These are phyloP conservation scores for Penicillium sp. DNA, from an alignment of 2,329 filamentous ascomycete species.

Conservation along the genomic window DNA sequence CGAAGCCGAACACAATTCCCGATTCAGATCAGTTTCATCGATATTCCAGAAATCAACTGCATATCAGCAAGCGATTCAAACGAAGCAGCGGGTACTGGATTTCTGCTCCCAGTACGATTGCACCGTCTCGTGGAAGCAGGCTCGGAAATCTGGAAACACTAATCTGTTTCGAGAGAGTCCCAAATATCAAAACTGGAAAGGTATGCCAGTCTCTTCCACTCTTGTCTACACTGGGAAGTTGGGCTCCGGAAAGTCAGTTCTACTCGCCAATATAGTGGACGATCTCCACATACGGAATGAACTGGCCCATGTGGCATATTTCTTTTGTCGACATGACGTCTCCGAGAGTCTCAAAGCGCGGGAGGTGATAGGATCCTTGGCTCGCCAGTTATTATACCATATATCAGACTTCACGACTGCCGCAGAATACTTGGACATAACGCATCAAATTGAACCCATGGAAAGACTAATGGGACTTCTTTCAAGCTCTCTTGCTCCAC, in stretches of 20 bases:
- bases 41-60: neutral
- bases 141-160: neutral
- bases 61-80: neutral
- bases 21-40: neutral
- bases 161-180: neutral
- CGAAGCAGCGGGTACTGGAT: neutral
- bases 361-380: neutral
- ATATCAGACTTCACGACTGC: neutral
- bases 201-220: neutral
- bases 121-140: neutral
- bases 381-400: neutral
- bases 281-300: neutral
- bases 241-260: neutral
- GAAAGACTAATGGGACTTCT: neutral
- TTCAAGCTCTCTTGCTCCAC: neutral
- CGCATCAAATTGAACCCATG: neutral
- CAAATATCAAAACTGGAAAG: neutral
- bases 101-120: neutral
- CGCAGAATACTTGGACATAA: neutral
- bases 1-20: neutral
- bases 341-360: neutral
- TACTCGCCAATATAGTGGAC: neutral
- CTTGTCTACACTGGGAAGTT: neutral
- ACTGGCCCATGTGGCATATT: neutral
- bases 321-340: neutral